Percentiles rank a stretch among this genome's conserved stretches.
Conservation (phyloP, 169 alveolate species). For the Plasmodium vivax region DNA sequence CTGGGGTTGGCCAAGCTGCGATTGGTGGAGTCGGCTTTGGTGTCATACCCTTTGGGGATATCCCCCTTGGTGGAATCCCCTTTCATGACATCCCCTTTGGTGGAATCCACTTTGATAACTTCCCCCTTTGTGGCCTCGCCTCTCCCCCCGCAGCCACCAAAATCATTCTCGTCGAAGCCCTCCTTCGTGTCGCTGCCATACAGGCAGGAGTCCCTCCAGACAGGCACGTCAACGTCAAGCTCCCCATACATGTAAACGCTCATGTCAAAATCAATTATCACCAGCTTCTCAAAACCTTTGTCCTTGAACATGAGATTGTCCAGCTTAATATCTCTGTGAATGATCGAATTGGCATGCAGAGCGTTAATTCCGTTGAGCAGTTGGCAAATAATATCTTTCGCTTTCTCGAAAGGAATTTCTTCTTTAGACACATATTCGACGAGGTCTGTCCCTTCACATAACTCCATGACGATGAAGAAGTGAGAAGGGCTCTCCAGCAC, state of each 20-base stretch:
- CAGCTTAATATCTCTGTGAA: conserved; percentile 66
- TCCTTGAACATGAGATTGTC: conserved; percentile 71
- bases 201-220: not conserved
- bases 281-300: conserved; percentile 29
- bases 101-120: not conserved
- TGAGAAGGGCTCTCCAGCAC: conserved; percentile 42
- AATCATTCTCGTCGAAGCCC: not conserved
- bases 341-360: conserved; percentile 34
- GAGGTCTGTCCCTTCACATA: conserved; percentile 71
- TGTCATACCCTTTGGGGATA: not conserved
- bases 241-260: conserved; percentile 41
- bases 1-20: not conserved
- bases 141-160: not conserved
- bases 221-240: not conserved
- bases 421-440: conserved; percentile 71
- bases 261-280: conserved; percentile 70
- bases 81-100: no score
- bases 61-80: no score
- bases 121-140: not conserved
- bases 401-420: conserved; percentile 51
- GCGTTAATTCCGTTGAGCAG: conserved; percentile 50
- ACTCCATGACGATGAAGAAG: conserved; percentile 64
- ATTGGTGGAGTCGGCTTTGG: not conserved
- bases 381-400: conserved; percentile 51
- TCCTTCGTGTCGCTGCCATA: conserved; percentile 14